Evolutionary conservation across 352 stramenopile genomes (phyloP).

Genomic region (Pythium plurisporium): DNA sequence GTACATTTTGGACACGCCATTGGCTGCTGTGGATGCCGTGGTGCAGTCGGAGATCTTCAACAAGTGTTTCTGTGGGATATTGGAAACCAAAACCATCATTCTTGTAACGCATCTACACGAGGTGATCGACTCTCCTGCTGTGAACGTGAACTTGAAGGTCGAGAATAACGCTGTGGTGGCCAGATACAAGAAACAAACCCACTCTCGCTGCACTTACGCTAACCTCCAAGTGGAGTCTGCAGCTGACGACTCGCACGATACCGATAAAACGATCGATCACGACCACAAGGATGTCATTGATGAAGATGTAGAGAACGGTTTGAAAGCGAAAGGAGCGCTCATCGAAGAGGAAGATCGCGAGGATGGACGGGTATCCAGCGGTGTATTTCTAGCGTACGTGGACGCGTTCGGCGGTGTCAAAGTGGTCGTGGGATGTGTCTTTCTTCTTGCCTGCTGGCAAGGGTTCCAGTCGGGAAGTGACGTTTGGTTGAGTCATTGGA

Average conservation of each 20-base stretch:
- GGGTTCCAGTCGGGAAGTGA: constrained; percentile 65
- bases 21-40: constrained; percentile 92
- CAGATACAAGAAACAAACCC: background rate
- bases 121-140: constrained; percentile 27
- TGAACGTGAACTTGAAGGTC: constrained; percentile 22
- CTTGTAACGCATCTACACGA: constrained; percentile 91
- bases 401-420: constrained; percentile 9
- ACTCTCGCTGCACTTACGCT: constrained; percentile 2
- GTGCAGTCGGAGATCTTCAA: constrained; percentile 91
- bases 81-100: constrained; percentile 71
- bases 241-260: background rate
- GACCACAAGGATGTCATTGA: background rate
- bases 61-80: constrained; percentile 41
- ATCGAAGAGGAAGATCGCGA: constrained; percentile 23
- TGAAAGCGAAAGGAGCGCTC: background rate
- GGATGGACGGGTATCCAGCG: constrained; percentile 13
- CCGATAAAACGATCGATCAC: no score
- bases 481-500: constrained; percentile 91
- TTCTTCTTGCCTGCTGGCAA: constrained; percentile 46
- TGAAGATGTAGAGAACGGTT: background rate
- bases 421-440: background rate
- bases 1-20: constrained; percentile 90
- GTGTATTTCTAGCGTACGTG: constrained; percentile 20
- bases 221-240: background rate
- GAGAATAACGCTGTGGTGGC: background rate